These are phyloP conservation scores for Mycena belliarum DNA, from an alignment of 768 basidiomycete species.

Conservation along the genomic window DNA sequence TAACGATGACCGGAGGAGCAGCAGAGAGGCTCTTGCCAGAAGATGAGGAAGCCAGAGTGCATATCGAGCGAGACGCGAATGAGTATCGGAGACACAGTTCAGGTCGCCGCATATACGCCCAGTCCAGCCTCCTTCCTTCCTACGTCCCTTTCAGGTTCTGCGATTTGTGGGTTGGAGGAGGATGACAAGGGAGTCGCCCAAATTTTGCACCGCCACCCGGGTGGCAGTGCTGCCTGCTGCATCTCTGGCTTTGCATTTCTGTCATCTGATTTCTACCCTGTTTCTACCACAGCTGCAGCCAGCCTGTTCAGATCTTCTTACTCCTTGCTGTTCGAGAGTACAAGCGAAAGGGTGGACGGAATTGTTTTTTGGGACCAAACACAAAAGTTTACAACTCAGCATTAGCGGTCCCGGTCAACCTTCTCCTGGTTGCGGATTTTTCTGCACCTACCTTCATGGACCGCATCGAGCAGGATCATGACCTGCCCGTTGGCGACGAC, in stretches of 20 bases:
- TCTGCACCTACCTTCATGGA: conserved; percentile 5
- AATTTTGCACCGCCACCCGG: too few relatives aligned
- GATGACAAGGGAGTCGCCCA: too few relatives aligned
- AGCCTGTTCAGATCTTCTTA: too few relatives aligned
- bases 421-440: not conserved
- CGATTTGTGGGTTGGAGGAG: not conserved
- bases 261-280: too few relatives aligned
- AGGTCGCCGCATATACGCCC: not conserved
- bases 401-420: too few relatives aligned
- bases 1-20: not conserved
- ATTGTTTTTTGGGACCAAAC: not conserved
- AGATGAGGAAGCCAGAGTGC: not conserved
- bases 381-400: too few relatives aligned
- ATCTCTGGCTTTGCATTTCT: too few relatives aligned
- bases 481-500: conserved; percentile 38
- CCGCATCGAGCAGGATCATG: conserved; percentile 47
- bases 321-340: not conserved
- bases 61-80: too few relatives aligned
- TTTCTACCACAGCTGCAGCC: too few relatives aligned
- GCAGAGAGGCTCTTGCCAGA: not conserved
- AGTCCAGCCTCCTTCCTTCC: not conserved
- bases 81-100: not conserved
- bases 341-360: not conserved
- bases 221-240: too few relatives aligned
- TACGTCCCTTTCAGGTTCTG: not conserved